A percentile compares a stretch with the other conserved stretches of the same genome.
These are phyloP conservation scores for Thelephora ganbajun DNA, from an alignment of 768 basidiomycete genomes.

Conservation along the genomic window DNA sequence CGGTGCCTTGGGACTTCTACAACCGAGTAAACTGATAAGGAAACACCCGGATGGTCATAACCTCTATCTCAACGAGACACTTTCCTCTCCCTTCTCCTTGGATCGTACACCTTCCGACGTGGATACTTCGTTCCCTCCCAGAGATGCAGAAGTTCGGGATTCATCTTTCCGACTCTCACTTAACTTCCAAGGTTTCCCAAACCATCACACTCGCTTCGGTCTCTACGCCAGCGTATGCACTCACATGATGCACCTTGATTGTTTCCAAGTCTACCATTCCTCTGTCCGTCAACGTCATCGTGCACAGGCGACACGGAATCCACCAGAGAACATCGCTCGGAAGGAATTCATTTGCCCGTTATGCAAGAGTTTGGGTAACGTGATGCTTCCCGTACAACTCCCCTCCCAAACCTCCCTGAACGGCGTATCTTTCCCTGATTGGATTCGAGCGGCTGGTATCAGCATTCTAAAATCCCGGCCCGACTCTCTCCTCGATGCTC, in stretches of 20 bases:
- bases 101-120: conserved; percentile 34
- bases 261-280: conserved; percentile 80
- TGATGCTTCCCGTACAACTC: conserved; percentile 70
- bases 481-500: conserved; percentile 52
- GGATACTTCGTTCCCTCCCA: conserved; percentile 34
- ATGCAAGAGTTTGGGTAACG: conserved; percentile 93
- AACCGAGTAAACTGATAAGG: conserved; percentile 76
- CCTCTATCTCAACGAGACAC: conserved; percentile 54
- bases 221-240: conserved; percentile 81
- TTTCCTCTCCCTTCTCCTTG: conserved; percentile 47
- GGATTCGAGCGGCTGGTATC: conserved; percentile 83
- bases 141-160: conserved; percentile 33
- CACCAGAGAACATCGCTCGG: conserved; percentile 87
- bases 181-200: conserved; percentile 64
- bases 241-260: conserved; percentile 94
- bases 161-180: conserved; percentile 25
- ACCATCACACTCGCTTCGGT: conserved; percentile 67
- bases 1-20: conserved; percentile 76
- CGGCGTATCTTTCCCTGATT: conserved; percentile 61
- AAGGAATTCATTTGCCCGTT: conserved; percentile 94
- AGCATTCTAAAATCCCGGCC: conserved; percentile 78
- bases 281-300: conserved; percentile 83
- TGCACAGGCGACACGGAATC: conserved; percentile 79
- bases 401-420: conserved; percentile 37
- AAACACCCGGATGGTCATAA: conserved; percentile 56